Conservation (phyloP, 2,329 filamentous ascomycete genomes). For the Aaosphaeria pasadenensis region DNA sequence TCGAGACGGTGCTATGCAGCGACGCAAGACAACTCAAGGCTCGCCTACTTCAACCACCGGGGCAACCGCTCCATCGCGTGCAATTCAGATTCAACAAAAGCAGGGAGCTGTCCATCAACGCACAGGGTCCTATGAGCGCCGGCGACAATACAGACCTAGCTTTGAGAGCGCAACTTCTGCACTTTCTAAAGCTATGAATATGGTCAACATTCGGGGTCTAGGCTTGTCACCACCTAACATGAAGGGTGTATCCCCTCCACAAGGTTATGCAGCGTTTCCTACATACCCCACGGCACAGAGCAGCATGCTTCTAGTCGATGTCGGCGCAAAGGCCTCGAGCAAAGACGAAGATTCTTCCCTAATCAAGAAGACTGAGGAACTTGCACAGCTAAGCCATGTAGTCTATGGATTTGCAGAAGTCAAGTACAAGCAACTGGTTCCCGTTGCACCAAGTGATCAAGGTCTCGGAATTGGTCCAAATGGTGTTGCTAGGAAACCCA, state of each 20-base stretch:
- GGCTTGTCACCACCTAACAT: constrained; percentile 62
- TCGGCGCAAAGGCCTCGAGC: constrained; percentile 58
- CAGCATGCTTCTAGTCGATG: constrained; percentile 61
- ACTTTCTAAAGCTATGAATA: constrained; percentile 91
- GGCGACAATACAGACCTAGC: constrained; percentile 69
- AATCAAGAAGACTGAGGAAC: constrained; percentile 82
- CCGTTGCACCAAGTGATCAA: constrained; percentile 72
- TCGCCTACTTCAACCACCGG: constrained; percentile 66
- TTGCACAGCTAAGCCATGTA: constrained; percentile 89
- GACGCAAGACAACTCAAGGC: constrained; percentile 77
- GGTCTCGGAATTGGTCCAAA: constrained; percentile 60
- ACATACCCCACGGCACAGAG: constrained; percentile 74
- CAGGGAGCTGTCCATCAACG: constrained; percentile 65
- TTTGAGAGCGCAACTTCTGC: constrained; percentile 81
- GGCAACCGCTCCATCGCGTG: constrained; percentile 68
- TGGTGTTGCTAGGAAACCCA: constrained; percentile 39
- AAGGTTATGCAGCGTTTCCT: constrained; percentile 77
- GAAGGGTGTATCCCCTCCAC: constrained; percentile 67
- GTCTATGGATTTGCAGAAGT: constrained; percentile 98
- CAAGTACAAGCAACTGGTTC: constrained; percentile 96
- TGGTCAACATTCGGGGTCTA: constrained; percentile 77
- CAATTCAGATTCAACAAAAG: constrained; percentile 70
- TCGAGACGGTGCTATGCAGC: constrained; percentile 63
- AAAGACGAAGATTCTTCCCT: constrained; percentile 78
- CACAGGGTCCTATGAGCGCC: constrained; percentile 75